Evolutionary conservation across 1,139 yeast species (phyloP), one percentile per base, ranked within the genome.

Genomic region (Kluyveromyces sp.): DNA sequence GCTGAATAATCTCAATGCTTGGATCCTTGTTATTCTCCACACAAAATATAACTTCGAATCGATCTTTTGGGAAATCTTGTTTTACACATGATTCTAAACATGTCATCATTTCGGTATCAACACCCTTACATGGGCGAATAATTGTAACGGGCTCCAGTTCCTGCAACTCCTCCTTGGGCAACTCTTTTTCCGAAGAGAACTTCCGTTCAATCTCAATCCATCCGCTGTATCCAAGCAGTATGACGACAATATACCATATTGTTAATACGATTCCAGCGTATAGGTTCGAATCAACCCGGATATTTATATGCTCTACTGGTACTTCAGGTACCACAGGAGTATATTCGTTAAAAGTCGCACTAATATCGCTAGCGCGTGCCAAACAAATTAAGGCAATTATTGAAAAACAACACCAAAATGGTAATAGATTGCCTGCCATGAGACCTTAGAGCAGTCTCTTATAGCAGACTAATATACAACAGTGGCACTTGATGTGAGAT

Each of bases 111-210:
- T 83, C 92, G 0, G 90, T 78, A 61, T 88, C 97, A 28, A 86
- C 69, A 4, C 96, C 96, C 58, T 86, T 85, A 46, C 89, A 71
- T 0, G 97, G 97, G 33, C 96, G 69, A 42, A 88, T 64, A 39
- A 89, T 85, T 1, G 92, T 78, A 6, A 89, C 96, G 3, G 94
- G 89, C 56, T 78, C 84, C 7, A 66, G 51, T 6, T 56, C 56
- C 1, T 39, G 50, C 4, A 57, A 55, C 4, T 50, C 33, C 36
- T 39, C 15, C 5, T 37, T 44, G 29, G 61, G 56, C 7, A 59
- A 45, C 10, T 42, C 46, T 33, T 39, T 49, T 41, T 48, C 43
- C 29, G 53, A 43, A 42, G 54, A 60, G 58, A 77, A 77, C 50
- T 68, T 70, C 37, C 54, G 48, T 43, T 69, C 37, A 25, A 79